Evolutionary conservation across 2,329 filamentous ascomycete species (phyloP).

Genomic region (Botrytis deweyae): DNA sequence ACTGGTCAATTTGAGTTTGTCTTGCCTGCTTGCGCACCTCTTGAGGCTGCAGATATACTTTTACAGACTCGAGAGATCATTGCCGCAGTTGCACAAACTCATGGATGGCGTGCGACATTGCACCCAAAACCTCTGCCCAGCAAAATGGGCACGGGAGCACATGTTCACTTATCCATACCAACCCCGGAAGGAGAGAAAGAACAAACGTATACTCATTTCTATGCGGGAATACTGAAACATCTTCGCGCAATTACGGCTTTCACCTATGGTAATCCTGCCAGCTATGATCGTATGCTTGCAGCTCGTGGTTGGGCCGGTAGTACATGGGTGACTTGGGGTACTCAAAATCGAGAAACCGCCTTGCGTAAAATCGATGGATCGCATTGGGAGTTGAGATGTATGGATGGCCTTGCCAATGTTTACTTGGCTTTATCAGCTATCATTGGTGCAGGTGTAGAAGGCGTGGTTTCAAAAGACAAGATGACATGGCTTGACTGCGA

Average conservation of each 20-base stretch:
- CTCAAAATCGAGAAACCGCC: conserved; percentile 1
- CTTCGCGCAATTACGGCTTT: conserved; percentile 20
- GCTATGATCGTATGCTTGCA: conserved; percentile 12
- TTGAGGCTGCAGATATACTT: conserved; percentile 21
- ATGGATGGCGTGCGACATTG: conserved; percentile 41
- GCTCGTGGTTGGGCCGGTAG: conserved; percentile 16
- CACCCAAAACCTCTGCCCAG: conserved; percentile 16
- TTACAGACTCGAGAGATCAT: conserved; percentile 19
- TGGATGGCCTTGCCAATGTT: conserved; percentile 25
- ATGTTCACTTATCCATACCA: conserved; percentile 22
- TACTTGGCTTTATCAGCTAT: conserved; percentile 15
- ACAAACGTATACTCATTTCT: conserved; percentile 36
- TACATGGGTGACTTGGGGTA: conserved; percentile 21
- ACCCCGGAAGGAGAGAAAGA: conserved; percentile 30
- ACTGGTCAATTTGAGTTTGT: conserved; percentile 22
- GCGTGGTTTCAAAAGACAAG: conserved; percentile 38
- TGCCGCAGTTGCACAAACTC: not conserved
- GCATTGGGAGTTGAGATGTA: conserved; percentile 21
- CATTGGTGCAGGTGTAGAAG: conserved; percentile 16
- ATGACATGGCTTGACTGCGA: conserved; percentile 54
- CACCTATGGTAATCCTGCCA: not conserved
- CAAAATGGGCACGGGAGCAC: not conserved
- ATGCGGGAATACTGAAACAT: conserved; percentile 21
- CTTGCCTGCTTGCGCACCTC: conserved; percentile 4
- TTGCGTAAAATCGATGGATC: conserved; percentile 4